Evolutionary conservation across 495 filamentous ascomycete genomes (phyloP).

Genomic region (Tuber magnatum): DNA sequence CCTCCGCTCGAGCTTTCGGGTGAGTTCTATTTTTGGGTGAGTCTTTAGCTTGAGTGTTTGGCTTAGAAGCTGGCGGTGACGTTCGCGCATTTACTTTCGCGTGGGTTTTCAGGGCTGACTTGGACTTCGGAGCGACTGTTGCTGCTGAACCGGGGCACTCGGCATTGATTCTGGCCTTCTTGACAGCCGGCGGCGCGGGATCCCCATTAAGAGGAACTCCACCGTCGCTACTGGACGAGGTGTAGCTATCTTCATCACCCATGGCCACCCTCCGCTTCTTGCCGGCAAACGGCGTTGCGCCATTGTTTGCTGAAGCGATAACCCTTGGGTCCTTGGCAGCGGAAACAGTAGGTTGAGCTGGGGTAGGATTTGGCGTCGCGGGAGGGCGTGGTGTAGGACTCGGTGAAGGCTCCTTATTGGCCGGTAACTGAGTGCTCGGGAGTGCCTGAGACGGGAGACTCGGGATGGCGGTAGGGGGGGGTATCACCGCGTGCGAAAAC

Average conservation of each 20-base stretch:
- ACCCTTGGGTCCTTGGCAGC: conserved; percentile 26
- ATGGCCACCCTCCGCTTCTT: conserved; percentile 21
- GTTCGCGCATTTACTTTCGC: neutral
- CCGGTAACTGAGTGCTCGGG: neutral
- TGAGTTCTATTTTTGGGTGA: neutral
- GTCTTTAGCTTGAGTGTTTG: neutral
- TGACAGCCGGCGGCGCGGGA: conserved; percentile 11
- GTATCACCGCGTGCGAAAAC: conserved; percentile 49
- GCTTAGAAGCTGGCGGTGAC: neutral
- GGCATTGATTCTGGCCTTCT: conserved; percentile 23
- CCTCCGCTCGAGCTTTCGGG: neutral
- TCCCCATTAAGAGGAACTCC: conserved; percentile 9
- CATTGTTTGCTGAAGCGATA: conserved; percentile 11
- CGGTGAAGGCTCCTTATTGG: conserved; percentile 10
- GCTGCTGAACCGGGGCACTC: conserved; percentile 13
- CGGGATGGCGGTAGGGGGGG: conserved; percentile 5
- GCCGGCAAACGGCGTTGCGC: neutral
- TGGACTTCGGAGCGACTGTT: conserved; percentile 8
- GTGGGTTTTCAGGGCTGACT: conserved; percentile 27
- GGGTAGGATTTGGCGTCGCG: neutral
- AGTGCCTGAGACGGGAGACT: neutral
- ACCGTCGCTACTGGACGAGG: conserved; percentile 8
- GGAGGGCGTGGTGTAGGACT: neutral
- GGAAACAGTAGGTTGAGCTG: neutral
- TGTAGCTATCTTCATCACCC: conserved; percentile 13